Percentiles rank a stretch among this genome's conserved stretches.
phyloP scores from a whole-genome alignment of 2,329 filamentous ascomycete genomes.

The Talaromyces islandicus region DNA sequence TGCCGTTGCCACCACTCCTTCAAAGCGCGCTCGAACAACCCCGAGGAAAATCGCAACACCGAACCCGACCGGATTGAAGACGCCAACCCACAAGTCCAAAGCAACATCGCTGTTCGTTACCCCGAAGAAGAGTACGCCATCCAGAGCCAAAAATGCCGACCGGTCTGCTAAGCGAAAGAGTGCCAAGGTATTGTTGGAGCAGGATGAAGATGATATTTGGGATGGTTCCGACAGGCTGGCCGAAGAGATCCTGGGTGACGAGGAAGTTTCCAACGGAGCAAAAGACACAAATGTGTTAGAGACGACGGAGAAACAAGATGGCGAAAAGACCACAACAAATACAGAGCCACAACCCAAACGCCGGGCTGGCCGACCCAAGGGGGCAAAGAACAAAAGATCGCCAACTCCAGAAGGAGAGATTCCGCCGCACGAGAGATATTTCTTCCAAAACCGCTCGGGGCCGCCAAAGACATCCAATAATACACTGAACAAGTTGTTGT shows the following conservation, averaged over 20 bases:
- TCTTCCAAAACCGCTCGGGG: constrained; percentile 82
- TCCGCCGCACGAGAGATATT: constrained; percentile 85
- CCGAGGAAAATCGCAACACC: constrained; percentile 23
- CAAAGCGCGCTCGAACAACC: constrained; percentile 23
- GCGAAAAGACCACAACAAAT: constrained; percentile 28
- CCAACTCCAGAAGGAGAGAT: constrained; percentile 77
- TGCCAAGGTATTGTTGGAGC: constrained; percentile 67
- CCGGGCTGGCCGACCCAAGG: constrained; percentile 51
- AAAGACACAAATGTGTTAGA: constrained; percentile 19
- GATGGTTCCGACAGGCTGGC: constrained; percentile 63
- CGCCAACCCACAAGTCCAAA: constrained; percentile 31
- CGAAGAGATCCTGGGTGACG: constrained; percentile 57
- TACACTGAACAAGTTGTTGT: constrained; percentile 64
- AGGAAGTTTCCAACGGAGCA: constrained; percentile 20
- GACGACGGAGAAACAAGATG: constrained; percentile 23
- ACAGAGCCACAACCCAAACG: constrained; percentile 47
- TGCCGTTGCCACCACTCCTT: constrained; percentile 21
- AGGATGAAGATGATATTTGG: constrained; percentile 62
- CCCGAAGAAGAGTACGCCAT: constrained; percentile 42
- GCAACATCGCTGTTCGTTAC: constrained; percentile 35
- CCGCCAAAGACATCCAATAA: constrained; percentile 80
- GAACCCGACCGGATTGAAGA: constrained; percentile 28
- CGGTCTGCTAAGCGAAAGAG: constrained; percentile 84
- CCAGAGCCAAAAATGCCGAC: constrained; percentile 65
- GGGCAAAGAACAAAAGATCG: constrained; percentile 56